Evolutionary conservation across 2,329 filamentous ascomycete species (phyloP).

Genomic region (Fusarium ramigenum): DNA sequence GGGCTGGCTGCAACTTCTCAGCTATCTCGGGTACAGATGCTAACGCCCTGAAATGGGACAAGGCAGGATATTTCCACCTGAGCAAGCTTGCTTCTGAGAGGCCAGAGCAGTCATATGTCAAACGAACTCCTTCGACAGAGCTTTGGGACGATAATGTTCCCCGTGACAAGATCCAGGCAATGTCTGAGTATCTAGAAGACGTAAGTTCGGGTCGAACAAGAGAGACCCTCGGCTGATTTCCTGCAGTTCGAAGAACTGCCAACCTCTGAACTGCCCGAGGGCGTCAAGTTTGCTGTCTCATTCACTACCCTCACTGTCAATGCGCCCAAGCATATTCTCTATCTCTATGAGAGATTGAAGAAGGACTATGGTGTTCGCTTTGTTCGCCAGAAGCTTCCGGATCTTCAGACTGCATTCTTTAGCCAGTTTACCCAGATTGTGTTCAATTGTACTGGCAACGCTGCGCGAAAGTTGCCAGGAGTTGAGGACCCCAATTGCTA

Average conservation of each 20-base stretch:
- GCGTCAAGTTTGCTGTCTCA: neutral
- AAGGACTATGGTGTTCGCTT: neutral
- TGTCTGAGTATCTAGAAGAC: neutral
- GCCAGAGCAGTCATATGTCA: neutral
- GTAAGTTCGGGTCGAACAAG: neutral
- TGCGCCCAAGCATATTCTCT: neutral
- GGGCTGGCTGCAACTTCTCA: slow-evolving; percentile 4
- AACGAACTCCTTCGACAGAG: neutral
- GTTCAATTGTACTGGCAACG: neutral
- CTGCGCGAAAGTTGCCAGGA: neutral
- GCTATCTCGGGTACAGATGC: slow-evolving; percentile 1
- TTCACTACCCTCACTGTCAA: neutral
- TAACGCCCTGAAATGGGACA: slow-evolving; percentile 4
- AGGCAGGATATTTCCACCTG: neutral
- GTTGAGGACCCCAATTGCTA: neutral
- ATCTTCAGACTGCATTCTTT: neutral
- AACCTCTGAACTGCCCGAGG: fast-evolving
- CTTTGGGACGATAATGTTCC: slow-evolving; percentile 3
- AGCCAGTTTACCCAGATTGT: fast-evolving
- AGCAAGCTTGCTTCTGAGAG: neutral
- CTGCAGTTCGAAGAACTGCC: neutral
- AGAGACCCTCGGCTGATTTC: fast-evolving
- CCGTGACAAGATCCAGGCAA: neutral
- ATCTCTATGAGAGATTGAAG: neutral
- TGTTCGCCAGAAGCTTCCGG: neutral